These are phyloP conservation scores for Peziza echinospora DNA, from an alignment of 495 filamentous ascomycete species.

Conservation along the genomic window DNA sequence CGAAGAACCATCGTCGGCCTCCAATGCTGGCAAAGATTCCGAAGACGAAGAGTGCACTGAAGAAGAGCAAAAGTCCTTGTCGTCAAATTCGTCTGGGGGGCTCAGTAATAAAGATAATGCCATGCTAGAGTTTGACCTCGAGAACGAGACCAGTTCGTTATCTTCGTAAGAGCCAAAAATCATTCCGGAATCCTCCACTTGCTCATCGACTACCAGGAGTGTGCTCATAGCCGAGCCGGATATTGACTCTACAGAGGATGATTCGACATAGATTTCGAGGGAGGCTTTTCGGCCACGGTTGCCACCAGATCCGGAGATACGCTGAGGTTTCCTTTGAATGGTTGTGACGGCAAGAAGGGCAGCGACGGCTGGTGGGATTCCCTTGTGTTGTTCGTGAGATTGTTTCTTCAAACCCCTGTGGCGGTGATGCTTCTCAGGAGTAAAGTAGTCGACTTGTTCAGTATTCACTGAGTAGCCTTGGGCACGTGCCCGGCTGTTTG, in stretches of 20 bases:
- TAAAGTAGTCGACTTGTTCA: not conserved
- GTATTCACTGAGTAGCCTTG: not conserved
- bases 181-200: not conserved
- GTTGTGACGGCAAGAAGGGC: conserved; percentile 37
- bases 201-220: not conserved
- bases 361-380: conserved; percentile 35
- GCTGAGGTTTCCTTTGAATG: conserved; percentile 26
- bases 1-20: conserved; percentile 24
- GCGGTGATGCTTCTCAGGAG: not conserved
- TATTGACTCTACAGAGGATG: conserved; percentile 5
- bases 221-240: not conserved
- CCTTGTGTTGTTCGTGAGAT: not conserved
- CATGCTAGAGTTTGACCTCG: conserved; percentile 10
- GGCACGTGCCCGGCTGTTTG: not conserved
- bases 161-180: conserved; percentile 7
- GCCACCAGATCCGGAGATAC: too few species aligned
- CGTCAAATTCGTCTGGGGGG: conserved; percentile 32
- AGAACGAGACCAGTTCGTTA: conserved; percentile 7
- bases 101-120: conserved; percentile 27
- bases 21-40: conserved; percentile 41
- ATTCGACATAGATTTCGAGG: conserved; percentile 10
- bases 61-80: conserved; percentile 24
- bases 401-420: not conserved
- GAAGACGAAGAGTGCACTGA: conserved; percentile 30
- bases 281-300: conserved; percentile 17